phyloP scores from a whole-genome alignment of 768 basidiomycete species.

The Auriscalpium orientale region DNA sequence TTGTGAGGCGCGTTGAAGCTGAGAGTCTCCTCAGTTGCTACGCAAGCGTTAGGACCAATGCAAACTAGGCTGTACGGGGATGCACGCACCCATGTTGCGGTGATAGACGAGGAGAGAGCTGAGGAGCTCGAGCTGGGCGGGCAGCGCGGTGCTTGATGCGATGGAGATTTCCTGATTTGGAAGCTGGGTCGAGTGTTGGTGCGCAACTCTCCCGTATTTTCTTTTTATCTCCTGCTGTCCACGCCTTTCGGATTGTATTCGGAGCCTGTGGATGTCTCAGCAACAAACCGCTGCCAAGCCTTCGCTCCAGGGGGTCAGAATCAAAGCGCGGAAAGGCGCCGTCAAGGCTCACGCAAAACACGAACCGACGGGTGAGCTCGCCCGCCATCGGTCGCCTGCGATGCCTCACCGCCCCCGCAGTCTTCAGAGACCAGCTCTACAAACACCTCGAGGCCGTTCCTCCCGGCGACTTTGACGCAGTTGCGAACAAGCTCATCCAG shows the following conservation, averaged over 20 bases:
- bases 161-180: not conserved
- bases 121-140: not conserved
- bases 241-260: conserved; percentile 20
- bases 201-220: not conserved
- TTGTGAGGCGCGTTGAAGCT: conserved; percentile 50
- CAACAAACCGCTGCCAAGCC: conserved; percentile 77
- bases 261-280: conserved; percentile 84
- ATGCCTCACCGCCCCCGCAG: conserved; percentile 29
- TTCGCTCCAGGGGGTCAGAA: conserved; percentile 88
- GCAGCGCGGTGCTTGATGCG: not conserved
- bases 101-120: not conserved
- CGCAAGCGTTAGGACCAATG: not conserved
- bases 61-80: not conserved
- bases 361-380: conserved; percentile 66
- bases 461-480: conserved; percentile 74
- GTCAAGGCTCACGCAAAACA: conserved; percentile 91
- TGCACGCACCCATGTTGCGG: not conserved
- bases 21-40: conserved; percentile 53
- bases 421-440: conserved; percentile 90
- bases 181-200: not conserved
- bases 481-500: conserved; percentile 77
- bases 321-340: conserved; percentile 88
- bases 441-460: conserved; percentile 83
- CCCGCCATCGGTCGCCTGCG: conserved; percentile 2
- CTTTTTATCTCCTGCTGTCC: conserved; percentile 8